These are phyloP conservation scores for Leucocoprinus sp. DNA, from an alignment of 768 basidiomycete genomes.

Conservation along the genomic window DNA sequence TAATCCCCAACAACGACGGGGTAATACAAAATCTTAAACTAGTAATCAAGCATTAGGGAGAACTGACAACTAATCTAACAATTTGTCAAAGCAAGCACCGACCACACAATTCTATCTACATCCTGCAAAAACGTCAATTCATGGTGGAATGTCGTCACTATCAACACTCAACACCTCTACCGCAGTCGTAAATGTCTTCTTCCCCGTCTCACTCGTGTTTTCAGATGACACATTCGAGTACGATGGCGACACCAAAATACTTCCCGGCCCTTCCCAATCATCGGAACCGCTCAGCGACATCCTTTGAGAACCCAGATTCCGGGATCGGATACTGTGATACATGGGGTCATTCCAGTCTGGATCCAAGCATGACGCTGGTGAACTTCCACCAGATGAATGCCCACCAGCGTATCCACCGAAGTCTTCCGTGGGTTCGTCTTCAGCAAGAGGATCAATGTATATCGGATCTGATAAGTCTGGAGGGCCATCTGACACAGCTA, in stretches of 20 bases:
- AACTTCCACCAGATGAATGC: slow-evolving; percentile 7
- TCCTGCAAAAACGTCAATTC: not conserved
- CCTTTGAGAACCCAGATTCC: slow-evolving; percentile 16
- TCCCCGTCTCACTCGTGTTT: slow-evolving; percentile 33
- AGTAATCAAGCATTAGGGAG: too few species aligned
- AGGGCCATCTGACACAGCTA: slow-evolving; percentile 32
- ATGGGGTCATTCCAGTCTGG: slow-evolving; percentile 22
- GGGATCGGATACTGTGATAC: slow-evolving; percentile 14
- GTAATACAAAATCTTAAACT: too few species aligned
- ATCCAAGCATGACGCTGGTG: slow-evolving; percentile 33
- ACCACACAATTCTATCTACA: too few species aligned
- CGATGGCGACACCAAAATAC: slow-evolving; percentile 19
- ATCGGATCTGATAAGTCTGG: slow-evolving; percentile 32
- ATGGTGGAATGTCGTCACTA: not conserved
- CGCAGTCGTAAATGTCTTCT: slow-evolving; percentile 19
- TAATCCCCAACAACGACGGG: too few species aligned
- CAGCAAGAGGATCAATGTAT: slow-evolving; percentile 17
- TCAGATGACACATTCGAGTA: slow-evolving; percentile 24
- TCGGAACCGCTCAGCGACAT: slow-evolving; percentile 10
- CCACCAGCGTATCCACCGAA: not conserved
- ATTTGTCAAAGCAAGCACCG: too few species aligned
- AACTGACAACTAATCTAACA: too few species aligned
- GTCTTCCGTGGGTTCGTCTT: slow-evolving; percentile 17
- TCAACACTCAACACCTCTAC: not conserved
- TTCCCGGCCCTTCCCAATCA: slow-evolving; percentile 20